Base-by-base conservation (phyloP, 768 basidiomycete species). In the Tylopilus rubrobrunneus region DNA sequence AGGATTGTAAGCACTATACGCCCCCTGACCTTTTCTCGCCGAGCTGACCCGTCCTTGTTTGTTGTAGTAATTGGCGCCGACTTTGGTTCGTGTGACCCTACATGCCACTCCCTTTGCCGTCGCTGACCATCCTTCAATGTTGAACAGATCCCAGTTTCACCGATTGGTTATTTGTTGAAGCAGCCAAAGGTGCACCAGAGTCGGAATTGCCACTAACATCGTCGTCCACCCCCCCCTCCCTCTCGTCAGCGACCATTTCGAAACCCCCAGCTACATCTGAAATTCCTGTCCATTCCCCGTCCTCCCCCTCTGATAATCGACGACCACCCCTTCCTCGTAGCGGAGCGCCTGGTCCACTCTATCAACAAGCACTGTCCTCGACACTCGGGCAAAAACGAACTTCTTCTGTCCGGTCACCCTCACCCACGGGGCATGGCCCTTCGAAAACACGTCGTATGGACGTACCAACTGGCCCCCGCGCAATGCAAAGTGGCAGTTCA, bases 121-220 rank as follows among this genome's bases (percentile, higher is more conserved):
- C 33, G n/a, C 49, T 57, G 37, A 65, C 23, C 25, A 12, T 27
- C 8, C 5, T 19, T 45, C 28, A 43, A 56, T 49, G 12, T 62
- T 33, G n/a, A 36, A 55, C 9, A 92, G 93, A 95, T 65, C 71
- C 82, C 43, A 83, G 77, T 53, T 96, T 97, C 71, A 92, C 91
- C 31, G 84, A 88, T 52, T 96, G 92, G 92, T 72, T 97, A 21
- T 97, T 96, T 65, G 71, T 73, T 33, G 88, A 89, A 67, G 89
- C 89, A 21, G 81, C 81, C 3, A 89, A 87, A 67, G 86, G 86
- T 49, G 80, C 78, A 23, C 72, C 78, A 6, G 84, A 81, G 54
- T 67, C 78, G 4, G 80, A 82, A 29, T 63, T 72, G 34, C 73
- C 73, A 55, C 50, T 73, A 44, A 65, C 74, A 57, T 51, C 63